phyloP scores from a whole-genome alignment of 2,329 filamentous ascomycete genomes.

The Ophiocordyceps camponoti-floridani region DNA sequence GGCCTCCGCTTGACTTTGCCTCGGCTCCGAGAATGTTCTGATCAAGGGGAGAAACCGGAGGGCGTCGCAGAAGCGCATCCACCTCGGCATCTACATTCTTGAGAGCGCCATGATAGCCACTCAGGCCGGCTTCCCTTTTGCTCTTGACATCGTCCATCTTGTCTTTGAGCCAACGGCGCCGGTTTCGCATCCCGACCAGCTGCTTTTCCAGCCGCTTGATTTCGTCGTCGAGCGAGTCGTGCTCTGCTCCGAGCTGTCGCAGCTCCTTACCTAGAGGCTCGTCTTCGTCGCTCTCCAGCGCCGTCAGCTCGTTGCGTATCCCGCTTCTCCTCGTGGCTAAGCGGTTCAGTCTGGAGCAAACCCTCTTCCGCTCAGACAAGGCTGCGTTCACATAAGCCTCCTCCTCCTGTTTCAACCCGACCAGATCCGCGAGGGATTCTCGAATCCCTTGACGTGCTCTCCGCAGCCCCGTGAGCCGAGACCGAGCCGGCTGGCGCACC shows the following conservation, averaged over 20 bases:
- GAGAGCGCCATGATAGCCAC: conserved; percentile 50
- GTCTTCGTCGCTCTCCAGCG: conserved; percentile 35
- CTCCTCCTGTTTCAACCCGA: conserved; percentile 50
- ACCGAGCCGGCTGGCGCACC: conserved; percentile 33
- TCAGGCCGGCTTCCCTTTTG: conserved; percentile 50
- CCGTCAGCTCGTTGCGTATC: conserved; percentile 31
- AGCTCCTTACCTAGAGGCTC: conserved; percentile 45
- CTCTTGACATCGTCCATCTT: conserved; percentile 47
- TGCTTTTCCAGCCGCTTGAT: conserved; percentile 49
- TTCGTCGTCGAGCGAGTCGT: conserved; percentile 34
- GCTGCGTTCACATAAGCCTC: conserved; percentile 39
- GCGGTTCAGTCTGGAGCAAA: conserved; percentile 37
- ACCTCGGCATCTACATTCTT: conserved; percentile 48
- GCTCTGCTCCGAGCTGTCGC: conserved; percentile 36
- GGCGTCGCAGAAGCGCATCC: conserved; percentile 36
- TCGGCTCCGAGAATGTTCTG: conserved; percentile 19
- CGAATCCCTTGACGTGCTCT: conserved; percentile 48
- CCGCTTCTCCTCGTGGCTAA: conserved; percentile 30
- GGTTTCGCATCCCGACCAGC: conserved; percentile 40
- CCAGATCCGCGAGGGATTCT: conserved; percentile 43
- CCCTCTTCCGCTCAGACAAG: conserved; percentile 35
- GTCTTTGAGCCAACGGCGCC: conserved; percentile 38
- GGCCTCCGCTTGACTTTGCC: conserved; percentile 17
- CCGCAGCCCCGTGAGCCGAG: conserved; percentile 35
- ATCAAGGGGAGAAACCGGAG: conserved; percentile 36